A percentile compares a stretch with the other conserved stretches of the same genome.
phyloP scores from a whole-genome alignment of 2,329 filamentous ascomycete genomes.

The Hysterium pulicare region DNA sequence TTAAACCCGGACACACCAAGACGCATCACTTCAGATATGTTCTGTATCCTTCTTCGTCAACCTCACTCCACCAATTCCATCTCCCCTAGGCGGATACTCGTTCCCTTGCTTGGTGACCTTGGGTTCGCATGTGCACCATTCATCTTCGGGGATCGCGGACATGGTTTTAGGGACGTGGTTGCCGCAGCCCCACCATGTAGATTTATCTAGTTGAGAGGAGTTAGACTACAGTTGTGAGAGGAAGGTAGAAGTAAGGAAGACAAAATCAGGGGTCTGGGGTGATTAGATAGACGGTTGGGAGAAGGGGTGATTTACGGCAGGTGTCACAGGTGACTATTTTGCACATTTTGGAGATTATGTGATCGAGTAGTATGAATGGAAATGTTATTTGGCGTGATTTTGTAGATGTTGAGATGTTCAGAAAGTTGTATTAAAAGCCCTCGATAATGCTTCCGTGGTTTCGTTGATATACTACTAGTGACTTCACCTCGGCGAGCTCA shows the following conservation, averaged over 20 bases:
- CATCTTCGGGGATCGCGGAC: conserved; percentile 53
- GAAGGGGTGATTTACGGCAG: conserved; percentile 53
- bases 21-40: background rate
- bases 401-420: conserved; percentile 4
- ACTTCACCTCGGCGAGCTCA: conserved; percentile 8
- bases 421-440: background rate
- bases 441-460: too few relatives aligned
- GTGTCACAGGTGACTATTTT: conserved; percentile 59
- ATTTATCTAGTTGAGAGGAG: conserved; percentile 45
- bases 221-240: conserved; percentile 7
- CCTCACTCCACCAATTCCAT: too few relatives aligned
- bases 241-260: conserved; percentile 1
- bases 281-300: background rate
- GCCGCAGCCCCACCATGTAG: conserved; percentile 65
- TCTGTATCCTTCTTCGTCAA: background rate
- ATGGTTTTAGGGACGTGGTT: conserved; percentile 61
- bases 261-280: background rate
- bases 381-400: conserved; percentile 2
- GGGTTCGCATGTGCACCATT: conserved; percentile 66
- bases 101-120: conserved; percentile 60
- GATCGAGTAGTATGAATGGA: background rate
- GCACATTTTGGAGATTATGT: conserved; percentile 53
- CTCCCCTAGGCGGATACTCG: conserved; percentile 64
- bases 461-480: too few relatives aligned
- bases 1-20: too few relatives aligned